phyloP scores from a whole-genome alignment of 345 rosid species.

The Eucalyptus coolabah region DNA sequence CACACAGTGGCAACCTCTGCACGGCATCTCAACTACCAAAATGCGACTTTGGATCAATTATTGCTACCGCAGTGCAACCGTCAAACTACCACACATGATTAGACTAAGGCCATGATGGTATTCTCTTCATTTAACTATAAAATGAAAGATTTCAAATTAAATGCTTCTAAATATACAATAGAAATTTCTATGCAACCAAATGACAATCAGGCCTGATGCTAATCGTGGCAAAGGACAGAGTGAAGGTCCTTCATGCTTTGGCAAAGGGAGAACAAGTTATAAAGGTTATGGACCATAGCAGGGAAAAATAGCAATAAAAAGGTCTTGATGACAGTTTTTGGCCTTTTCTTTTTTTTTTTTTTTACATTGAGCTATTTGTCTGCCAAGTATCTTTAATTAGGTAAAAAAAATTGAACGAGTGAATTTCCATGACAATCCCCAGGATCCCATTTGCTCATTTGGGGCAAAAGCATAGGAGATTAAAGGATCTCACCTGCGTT shows the following conservation, averaged over 20 bases:
- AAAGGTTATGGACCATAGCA: background rate
- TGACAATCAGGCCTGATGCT: background rate
- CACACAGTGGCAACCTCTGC: background rate
- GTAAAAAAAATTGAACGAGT: background rate
- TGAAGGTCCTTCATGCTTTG: background rate
- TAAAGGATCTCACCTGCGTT: slow-evolving; percentile 51
- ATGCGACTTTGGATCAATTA: background rate
- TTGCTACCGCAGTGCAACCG: background rate
- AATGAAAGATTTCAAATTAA: background rate
- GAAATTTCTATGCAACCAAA: background rate
- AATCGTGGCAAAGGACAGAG: background rate
- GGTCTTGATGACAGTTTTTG: background rate
- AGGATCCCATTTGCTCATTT: background rate
- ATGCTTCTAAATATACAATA: background rate
- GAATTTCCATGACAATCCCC: background rate
- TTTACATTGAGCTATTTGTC: background rate
- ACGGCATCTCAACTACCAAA: background rate
- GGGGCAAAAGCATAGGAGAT: background rate
- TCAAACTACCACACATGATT: background rate
- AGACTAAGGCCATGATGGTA: background rate
- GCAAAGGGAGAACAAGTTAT: background rate
- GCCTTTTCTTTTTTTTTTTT: background rate
- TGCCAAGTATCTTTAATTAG: background rate
- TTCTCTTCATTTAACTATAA: background rate
- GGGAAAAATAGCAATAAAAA: background rate